Base-by-base conservation (phyloP, 495 filamentous ascomycete species). In the Jackrogersella minutella region DNA sequence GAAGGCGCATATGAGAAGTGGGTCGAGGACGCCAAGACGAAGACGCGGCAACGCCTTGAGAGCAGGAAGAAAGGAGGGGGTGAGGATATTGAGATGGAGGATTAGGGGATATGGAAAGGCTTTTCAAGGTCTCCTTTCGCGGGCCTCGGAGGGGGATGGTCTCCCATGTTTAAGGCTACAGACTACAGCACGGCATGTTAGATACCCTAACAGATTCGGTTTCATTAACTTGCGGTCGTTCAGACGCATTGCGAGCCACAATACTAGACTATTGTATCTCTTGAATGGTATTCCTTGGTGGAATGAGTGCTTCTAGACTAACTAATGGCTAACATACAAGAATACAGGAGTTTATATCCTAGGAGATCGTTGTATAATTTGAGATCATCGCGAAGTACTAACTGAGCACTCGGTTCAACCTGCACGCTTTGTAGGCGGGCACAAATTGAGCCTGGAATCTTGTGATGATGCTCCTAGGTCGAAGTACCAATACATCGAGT, bases 1-100 rank as follows among this genome's bases (percentile, higher is more conserved):
- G 81, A 86, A 19, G 86, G 79, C n/a, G 85, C 78, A 43, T 96
- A 92, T 75, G 81, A 86, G 5, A 81, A 86, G 73, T 97, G 93
- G 96, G 81, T 97, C n/a, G 87, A 87, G 58, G 84, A 85, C 10
- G 91, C 88, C 13, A 90, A 88, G 81, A 78, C 79, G 65, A 90
- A 88, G 80, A 91, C 90, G 31, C 84, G 82, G 77, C 85, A 83
- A 76, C 83, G 90, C 71, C 78, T 87, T 57, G 88, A 90, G 61
- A 73, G 77, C 52, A 69, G 77, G 3, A 76, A 74, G 71, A 80
- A 77, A 61, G 79, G 74, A 0, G 79, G 72, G 2, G 76, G 70
- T 4, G 76, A 73, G 43, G 79, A 83, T 68, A 70, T 81, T 1
- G 80, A 79, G 54, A 82, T 81, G 79, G 73, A 71, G 46, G 80